Evolutionary conservation across 345 rosid genomes (phyloP).

Genomic region (Bruguiera sexangula): DNA sequence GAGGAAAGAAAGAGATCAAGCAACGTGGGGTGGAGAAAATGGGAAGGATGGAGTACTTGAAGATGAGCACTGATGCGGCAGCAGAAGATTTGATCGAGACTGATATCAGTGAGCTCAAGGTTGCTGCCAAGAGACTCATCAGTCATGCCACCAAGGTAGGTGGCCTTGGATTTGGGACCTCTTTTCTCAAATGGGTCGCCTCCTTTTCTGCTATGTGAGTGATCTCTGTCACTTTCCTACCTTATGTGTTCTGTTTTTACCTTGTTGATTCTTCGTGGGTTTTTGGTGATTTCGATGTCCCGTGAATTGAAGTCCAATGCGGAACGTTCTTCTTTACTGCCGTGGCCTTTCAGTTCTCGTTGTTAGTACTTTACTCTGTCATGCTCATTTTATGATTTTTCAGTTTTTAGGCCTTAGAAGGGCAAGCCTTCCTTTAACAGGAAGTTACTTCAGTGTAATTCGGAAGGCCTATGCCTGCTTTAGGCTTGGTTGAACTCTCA

Average conservation of each 20-base stretch:
- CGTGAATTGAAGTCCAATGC: too few relatives aligned
- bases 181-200: constrained; percentile 85
- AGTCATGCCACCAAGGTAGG: constrained; percentile 53
- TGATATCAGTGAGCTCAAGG: constrained; percentile 57
- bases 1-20: neutral
- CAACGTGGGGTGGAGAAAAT: constrained; percentile 19
- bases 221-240: neutral
- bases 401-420: too few relatives aligned
- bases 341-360: too few relatives aligned
- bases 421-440: too few relatives aligned
- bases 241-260: neutral
- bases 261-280: neutral
- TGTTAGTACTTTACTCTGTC: too few relatives aligned
- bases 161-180: constrained; percentile 70
- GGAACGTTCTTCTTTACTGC: too few relatives aligned
- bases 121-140: constrained; percentile 54
- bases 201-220: constrained; percentile 79
- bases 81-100: constrained; percentile 43
- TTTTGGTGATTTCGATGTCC: neutral
- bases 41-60: constrained; percentile 66
- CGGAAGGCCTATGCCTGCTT: too few relatives aligned
- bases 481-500: too few relatives aligned
- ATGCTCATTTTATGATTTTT: too few relatives aligned
- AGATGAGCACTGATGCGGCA: constrained; percentile 51
- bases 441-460: too few relatives aligned